These are phyloP conservation scores for Neurospora sp. DNA, from an alignment of 495 filamentous ascomycete species.

Conservation along the genomic window DNA sequence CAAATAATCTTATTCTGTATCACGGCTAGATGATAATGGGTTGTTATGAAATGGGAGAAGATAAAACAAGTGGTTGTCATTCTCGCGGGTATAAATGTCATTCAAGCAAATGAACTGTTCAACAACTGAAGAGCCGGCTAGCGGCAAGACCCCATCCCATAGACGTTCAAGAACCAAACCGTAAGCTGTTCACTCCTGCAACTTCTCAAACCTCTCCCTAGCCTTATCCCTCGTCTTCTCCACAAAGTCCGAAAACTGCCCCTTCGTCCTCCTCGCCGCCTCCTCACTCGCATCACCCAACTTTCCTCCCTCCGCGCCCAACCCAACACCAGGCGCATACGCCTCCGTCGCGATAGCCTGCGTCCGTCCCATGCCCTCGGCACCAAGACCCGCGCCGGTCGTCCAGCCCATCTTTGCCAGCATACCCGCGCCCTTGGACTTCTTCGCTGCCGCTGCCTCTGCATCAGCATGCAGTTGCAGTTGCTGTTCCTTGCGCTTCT, in stretches of 20 bases:
- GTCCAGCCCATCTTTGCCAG: constrained; percentile 90
- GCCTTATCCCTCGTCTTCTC: constrained; percentile 71
- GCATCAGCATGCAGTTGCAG: not conserved
- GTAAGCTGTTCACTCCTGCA: constrained; percentile 13
- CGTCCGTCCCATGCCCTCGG: constrained; percentile 64
- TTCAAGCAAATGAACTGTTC: not conserved
- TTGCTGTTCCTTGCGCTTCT: constrained; percentile 20
- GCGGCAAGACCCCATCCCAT: not conserved
- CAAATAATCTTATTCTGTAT: not conserved
- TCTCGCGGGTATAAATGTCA: not conserved
- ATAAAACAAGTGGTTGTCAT: not conserved
- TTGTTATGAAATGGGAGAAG: not conserved
- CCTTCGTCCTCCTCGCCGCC: constrained; percentile 60
- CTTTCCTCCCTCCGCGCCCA: constrained; percentile 75
- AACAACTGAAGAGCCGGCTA: not conserved
- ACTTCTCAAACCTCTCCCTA: constrained; percentile 65
- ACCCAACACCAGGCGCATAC: constrained; percentile 73
- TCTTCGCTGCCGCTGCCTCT: constrained; percentile 18
- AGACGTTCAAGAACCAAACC: not conserved
- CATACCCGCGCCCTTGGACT: constrained; percentile 76
- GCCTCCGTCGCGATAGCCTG: constrained; percentile 68
- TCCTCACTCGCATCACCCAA: constrained; percentile 77
- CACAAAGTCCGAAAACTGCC: constrained; percentile 62
- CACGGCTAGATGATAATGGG: not conserved
- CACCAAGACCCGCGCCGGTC: constrained; percentile 69